Evolutionary conservation across 208 protist species (phyloP), one percentile per base, ranked within the genome.

Genomic region (Wallacemonas sp.): DNA sequence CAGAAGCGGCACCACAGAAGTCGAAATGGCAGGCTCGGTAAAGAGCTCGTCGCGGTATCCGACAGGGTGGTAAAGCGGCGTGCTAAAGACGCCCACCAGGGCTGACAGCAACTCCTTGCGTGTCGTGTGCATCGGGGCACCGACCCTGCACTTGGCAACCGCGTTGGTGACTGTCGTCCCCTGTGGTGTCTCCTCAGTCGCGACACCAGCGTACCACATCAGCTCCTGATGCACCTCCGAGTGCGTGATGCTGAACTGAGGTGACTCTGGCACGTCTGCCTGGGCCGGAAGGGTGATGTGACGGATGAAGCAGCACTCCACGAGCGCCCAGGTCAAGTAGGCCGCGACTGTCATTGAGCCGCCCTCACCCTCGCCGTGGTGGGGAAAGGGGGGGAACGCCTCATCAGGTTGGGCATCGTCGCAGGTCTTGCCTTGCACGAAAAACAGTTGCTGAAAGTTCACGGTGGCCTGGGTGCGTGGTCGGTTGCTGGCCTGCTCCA

Each of bases 251-350:
- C 79, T 83, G 29, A 56, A 26, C 16, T 41, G 64, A 16, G 77
- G 65, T 3, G 64, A 47, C 33, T 23, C 32, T 24, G 73, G 71
- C 46, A 78, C 36, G 46, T 54, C 52, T 0, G 41, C 30, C 36
- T 36, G 14, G 8, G 54, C 54, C 0, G 49, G 58, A 23, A 93
- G 56, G 0, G 87, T 89, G 27, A 96, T 76, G 24, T 85, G 86
- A 32, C 72, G 74, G 56, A 92, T 78, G 70, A 96, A 96, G 68
- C 90, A 96, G 65, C 85, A 93, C 63, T 93, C 87, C 36, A 96
- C 83, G 26, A 96, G 68, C 34, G 82, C 70, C 70, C 85, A 80
- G 1, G 72, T 63, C 9, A 96, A 70, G 44, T 81, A 83, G 26
- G 76, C 63, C 2, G 76, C 79, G 17, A 93, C 69, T 2, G 74